Evolutionary conservation across 371 early-diverging fungal genomes (phyloP).

Genomic region (Smittium culicis): DNA sequence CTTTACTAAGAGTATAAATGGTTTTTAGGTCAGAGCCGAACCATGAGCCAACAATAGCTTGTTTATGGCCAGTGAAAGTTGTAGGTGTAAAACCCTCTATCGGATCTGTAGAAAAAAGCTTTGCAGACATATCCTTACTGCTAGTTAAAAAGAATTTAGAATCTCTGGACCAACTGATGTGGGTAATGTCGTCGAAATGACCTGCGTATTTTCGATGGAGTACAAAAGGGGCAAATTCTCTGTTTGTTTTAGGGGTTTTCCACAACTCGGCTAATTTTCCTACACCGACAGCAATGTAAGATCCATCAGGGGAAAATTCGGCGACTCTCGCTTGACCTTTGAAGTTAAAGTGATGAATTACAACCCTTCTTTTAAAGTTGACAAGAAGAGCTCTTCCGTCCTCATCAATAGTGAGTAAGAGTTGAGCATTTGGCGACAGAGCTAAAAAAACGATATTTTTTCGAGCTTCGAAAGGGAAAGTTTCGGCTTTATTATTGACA

Average conservation of each 20-base stretch:
- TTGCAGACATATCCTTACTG: constrained; percentile 83
- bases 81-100: constrained; percentile 44
- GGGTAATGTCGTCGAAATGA: constrained; percentile 80
- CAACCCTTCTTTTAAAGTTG: constrained; percentile 64
- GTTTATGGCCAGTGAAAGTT: constrained; percentile 73
- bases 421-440: constrained; percentile 71
- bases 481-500: constrained; percentile 77
- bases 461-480: constrained; percentile 83
- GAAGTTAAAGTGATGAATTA: constrained; percentile 80
- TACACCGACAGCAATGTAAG: constrained; percentile 67
- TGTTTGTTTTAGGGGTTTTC: constrained; percentile 78
- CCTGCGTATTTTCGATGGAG: constrained; percentile 60
- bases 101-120: constrained; percentile 58
- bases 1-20: constrained; percentile 79
- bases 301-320: constrained; percentile 64
- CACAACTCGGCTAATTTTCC: constrained; percentile 81
- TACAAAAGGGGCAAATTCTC: constrained; percentile 85
- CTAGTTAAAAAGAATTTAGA: constrained; percentile 65
- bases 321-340: constrained; percentile 61
- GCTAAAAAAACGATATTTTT: constrained; percentile 79
- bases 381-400: constrained; percentile 80
- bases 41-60: constrained; percentile 79
- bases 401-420: constrained; percentile 83
- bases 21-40: constrained; percentile 62
- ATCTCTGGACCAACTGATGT: constrained; percentile 73